A percentile compares a stretch with the other conserved stretches of the same genome.
phyloP scores from a whole-genome alignment of 345 rosid species.

The Passiflora organensis region DNA sequence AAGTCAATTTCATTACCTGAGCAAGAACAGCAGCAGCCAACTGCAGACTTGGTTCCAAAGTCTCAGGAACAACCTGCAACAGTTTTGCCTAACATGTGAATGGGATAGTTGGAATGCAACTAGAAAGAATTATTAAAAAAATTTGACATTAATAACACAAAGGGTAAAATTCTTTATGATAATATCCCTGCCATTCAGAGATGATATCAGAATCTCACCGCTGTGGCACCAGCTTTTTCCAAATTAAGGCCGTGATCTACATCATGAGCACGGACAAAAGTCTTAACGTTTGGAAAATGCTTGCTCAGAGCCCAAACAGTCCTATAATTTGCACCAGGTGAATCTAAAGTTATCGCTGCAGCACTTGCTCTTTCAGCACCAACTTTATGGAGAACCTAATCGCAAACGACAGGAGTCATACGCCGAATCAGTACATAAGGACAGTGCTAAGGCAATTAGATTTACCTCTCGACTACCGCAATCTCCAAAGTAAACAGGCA shows the following conservation, averaged over 20 bases:
- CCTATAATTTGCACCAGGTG: slow-evolving; percentile 98
- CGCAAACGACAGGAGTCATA: slow-evolving; percentile 17
- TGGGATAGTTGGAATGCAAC: background rate
- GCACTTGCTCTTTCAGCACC: slow-evolving; percentile 98
- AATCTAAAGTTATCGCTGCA: slow-evolving; percentile 87
- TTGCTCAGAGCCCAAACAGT: slow-evolving; percentile 99
- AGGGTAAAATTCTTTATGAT: background rate
- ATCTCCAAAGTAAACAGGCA: slow-evolving; percentile 96
- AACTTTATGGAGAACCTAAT: slow-evolving; percentile 88
- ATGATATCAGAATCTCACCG: slow-evolving; percentile 46
- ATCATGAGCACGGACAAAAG: slow-evolving; percentile 96
- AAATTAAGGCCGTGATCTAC: slow-evolving; percentile 92
- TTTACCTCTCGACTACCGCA: slow-evolving; percentile 98
- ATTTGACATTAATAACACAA: background rate
- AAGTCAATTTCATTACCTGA: slow-evolving; percentile 42
- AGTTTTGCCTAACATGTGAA: slow-evolving; percentile 6
- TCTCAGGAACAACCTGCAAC: slow-evolving; percentile 92
- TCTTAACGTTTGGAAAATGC: slow-evolving; percentile 90
- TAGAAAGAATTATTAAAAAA: background rate
- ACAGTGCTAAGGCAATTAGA: slow-evolving; percentile 3
- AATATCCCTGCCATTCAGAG: background rate
- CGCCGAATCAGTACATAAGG: slow-evolving; percentile 7
- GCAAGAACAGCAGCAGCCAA: slow-evolving; percentile 99
- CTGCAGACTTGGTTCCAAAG: slow-evolving; percentile 96
- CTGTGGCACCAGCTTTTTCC: slow-evolving; percentile 96